These are phyloP conservation scores for Penicillium sp. DNA, from an alignment of 2,329 filamentous ascomycete species.

Conservation along the genomic window DNA sequence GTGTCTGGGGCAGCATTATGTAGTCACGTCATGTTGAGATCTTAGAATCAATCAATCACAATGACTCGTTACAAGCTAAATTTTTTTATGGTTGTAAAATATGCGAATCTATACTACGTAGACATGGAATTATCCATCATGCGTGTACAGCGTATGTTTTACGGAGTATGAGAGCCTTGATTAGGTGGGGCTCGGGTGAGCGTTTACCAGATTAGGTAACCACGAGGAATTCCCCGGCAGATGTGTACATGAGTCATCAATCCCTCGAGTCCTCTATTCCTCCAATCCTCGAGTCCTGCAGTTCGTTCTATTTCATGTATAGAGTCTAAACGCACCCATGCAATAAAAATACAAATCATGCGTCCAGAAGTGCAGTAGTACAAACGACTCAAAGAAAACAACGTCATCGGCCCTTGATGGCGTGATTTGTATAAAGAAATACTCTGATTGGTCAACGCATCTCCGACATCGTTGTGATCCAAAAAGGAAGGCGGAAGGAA, in stretches of 20 bases:
- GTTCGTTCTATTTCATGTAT: too few species aligned
- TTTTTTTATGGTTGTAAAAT: too few species aligned
- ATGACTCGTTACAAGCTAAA: too few species aligned
- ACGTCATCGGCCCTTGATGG: neutral
- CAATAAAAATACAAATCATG: too few species aligned
- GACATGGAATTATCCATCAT: neutral
- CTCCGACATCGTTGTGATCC: constrained; percentile 24
- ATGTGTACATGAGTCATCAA: neutral
- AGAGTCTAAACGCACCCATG: too few species aligned
- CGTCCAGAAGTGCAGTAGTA: too few species aligned
- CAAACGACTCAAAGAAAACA: neutral
- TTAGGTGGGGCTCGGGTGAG: neutral
- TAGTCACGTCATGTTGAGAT: too few species aligned
- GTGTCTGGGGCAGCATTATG: too few species aligned
- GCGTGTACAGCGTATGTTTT: neutral
- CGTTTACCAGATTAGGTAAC: neutral
- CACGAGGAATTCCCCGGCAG: neutral
- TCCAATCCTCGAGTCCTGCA: neutral
- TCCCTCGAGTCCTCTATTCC: neutral
- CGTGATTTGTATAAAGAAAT: neutral
- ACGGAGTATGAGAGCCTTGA: neutral
- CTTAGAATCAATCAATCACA: too few species aligned
- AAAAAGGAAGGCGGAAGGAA: constrained; percentile 18
- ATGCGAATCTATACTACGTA: neutral
- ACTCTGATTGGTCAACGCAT: constrained; percentile 16